Evolutionary conservation across 2,329 filamentous ascomycete genomes (phyloP).

Genomic region (Ploettnerulaceae sp.): DNA sequence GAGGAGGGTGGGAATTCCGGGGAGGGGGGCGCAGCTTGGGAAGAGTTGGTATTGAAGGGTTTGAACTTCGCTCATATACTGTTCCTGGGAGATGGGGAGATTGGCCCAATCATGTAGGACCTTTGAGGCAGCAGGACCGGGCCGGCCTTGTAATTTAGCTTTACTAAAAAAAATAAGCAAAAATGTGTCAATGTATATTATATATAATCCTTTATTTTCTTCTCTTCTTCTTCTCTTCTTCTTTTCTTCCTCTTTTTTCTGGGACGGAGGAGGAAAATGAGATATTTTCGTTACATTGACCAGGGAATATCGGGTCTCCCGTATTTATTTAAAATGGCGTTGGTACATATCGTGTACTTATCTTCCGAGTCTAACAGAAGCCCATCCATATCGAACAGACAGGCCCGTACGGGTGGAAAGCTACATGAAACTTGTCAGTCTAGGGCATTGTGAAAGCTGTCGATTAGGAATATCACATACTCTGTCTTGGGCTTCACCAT

Average conservation of each 20-base stretch:
- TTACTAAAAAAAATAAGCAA: slow-evolving; percentile 43
- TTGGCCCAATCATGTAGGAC: slow-evolving; percentile 74
- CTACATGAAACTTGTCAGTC: slow-evolving; percentile 39
- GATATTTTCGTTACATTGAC: slow-evolving; percentile 58
- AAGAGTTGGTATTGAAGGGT: slow-evolving; percentile 69
- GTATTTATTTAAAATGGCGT: slow-evolving; percentile 74
- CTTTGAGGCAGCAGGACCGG: slow-evolving; percentile 40
- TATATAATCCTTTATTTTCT: not conserved
- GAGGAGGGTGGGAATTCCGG: slow-evolving; percentile 70
- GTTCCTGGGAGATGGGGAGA: slow-evolving; percentile 67
- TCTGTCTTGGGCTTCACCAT: slow-evolving; percentile 15
- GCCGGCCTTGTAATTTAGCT: slow-evolving; percentile 58
- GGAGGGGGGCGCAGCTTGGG: slow-evolving; percentile 67
- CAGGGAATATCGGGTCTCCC: slow-evolving; percentile 74
- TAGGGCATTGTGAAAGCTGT: not conserved
- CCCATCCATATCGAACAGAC: slow-evolving; percentile 98
- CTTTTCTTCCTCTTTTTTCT: not conserved
- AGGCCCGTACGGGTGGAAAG: slow-evolving; percentile 78
- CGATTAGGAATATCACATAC: slow-evolving; percentile 12
- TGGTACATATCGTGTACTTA: slow-evolving; percentile 79
- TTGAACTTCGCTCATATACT: slow-evolving; percentile 57
- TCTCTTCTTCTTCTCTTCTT: not conserved
- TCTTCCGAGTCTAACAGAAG: slow-evolving; percentile 93
- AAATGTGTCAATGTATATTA: not conserved
- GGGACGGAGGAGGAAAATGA: not conserved